Evolutionary conservation across 23 red algal species (phyloP).

Genomic region (Gracilaria caudata): DNA sequence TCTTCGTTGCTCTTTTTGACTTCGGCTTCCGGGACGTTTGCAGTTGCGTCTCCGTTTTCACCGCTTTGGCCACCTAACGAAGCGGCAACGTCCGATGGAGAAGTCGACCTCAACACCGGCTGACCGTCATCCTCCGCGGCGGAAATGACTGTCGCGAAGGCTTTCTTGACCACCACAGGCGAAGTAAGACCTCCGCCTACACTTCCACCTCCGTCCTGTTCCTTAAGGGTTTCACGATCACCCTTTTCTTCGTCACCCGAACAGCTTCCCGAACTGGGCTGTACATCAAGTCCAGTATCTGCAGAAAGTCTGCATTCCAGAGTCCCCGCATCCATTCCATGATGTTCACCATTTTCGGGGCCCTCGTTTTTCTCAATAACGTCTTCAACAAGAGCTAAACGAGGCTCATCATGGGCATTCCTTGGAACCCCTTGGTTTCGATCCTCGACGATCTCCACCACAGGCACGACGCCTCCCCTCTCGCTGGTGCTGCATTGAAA

Average conservation of each 20-base stretch:
- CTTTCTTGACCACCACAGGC: neutral
- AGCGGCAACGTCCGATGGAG: neutral
- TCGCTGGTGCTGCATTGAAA: neutral
- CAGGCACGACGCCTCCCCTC: neutral
- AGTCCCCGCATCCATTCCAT: neutral
- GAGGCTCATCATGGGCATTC: neutral
- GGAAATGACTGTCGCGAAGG: neutral
- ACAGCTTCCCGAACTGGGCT: neutral
- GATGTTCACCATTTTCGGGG: neutral
- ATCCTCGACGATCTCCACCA: neutral
- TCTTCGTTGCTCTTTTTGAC: neutral
- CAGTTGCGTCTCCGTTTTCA: neutral
- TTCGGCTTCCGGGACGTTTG: neutral
- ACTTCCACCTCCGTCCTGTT: neutral
- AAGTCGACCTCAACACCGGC: neutral
- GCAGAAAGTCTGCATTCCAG: neutral
- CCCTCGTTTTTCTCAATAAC: neutral
- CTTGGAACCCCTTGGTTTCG: neutral
- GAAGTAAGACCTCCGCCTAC: neutral
- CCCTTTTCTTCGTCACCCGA: neutral
- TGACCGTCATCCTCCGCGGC: neutral
- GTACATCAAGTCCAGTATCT: neutral
- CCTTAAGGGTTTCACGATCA: neutral
- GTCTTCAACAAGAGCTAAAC: neutral
- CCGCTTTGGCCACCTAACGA: neutral